Evolutionary conservation across 257 asterid species (phyloP).

Genomic region (Gentiana straminea): DNA sequence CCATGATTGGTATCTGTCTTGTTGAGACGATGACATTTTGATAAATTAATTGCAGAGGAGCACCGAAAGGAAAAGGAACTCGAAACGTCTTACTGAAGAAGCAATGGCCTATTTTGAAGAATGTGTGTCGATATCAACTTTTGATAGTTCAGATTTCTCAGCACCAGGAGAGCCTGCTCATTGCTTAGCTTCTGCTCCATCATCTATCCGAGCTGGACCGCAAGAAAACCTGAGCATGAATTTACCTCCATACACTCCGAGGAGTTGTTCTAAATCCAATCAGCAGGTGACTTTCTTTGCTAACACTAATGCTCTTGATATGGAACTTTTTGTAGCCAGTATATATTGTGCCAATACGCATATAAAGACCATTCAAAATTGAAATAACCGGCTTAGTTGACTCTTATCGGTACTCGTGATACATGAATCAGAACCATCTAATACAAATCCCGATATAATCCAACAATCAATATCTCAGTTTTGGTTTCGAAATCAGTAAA

Average conservation of each 20-base stretch:
- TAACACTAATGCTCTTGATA: not conserved
- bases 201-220: constrained; percentile 11
- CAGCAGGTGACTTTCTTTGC: constrained; percentile 37
- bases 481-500: no score
- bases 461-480: no score
- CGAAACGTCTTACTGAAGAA: constrained; percentile 77
- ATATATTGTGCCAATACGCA: not conserved
- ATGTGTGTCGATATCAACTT: constrained; percentile 85
- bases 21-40: constrained; percentile 8
- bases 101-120: constrained; percentile 90
- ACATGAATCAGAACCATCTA: not conserved
- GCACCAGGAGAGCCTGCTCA: constrained; percentile 70
- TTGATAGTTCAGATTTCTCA: constrained; percentile 94
- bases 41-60: constrained; percentile 48
- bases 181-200: constrained; percentile 22
- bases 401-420: not conserved
- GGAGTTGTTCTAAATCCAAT: constrained; percentile 18
- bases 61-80: constrained; percentile 68
- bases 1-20: not conserved
- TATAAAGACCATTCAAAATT: not conserved
- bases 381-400: not conserved
- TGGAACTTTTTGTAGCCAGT: not conserved
- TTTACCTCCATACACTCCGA: constrained; percentile 17
- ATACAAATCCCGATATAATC: not conserved
- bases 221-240: constrained; percentile 25